These are phyloP conservation scores for Penicillium psychrofluorescens DNA, from an alignment of 495 filamentous ascomycete species.

Conservation along the genomic window DNA sequence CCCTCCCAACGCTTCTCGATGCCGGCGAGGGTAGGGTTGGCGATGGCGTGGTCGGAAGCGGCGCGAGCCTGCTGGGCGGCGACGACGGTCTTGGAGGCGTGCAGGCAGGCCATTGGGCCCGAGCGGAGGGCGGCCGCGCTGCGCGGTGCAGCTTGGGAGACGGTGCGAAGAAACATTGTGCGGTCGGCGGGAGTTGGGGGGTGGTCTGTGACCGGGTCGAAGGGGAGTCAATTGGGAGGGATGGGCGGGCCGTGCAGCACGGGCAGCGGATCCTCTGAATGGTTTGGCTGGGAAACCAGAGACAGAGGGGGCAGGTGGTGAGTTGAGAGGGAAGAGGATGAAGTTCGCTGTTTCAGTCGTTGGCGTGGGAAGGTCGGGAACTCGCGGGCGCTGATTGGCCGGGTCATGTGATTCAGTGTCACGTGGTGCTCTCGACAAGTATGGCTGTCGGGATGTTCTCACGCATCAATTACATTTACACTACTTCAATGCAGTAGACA, in stretches of 20 bases:
- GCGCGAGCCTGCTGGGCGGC: conserved; percentile 55
- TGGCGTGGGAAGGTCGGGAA: conserved; percentile 40
- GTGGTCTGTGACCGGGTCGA: conserved; percentile 26
- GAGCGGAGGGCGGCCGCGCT: conserved; percentile 38
- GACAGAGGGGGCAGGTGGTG: neutral
- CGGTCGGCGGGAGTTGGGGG: conserved; percentile 25
- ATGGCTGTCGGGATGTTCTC: too few relatives aligned
- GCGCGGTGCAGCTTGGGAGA: conserved; percentile 40
- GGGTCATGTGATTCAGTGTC: too few relatives aligned
- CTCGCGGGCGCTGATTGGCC: conserved; percentile 10
- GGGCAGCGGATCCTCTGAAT: neutral
- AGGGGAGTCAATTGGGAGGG: conserved; percentile 11
- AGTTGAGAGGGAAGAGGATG: conserved; percentile 16
- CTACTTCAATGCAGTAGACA: too few relatives aligned
- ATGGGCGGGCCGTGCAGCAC: too few relatives aligned
- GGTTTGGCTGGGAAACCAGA: conserved; percentile 1
- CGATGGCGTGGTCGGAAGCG: conserved; percentile 79
- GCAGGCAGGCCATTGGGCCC: conserved; percentile 32
- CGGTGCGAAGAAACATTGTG: conserved; percentile 44
- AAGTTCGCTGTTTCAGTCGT: conserved; percentile 32
- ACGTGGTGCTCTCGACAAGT: too few relatives aligned
- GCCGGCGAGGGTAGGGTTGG: conserved; percentile 92
- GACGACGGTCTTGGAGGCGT: conserved; percentile 52
- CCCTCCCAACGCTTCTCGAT: conserved; percentile 99
- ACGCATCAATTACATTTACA: too few relatives aligned